Conservation (phyloP, 2,329 filamentous ascomycete species). For the Aspergillus fischeri region DNA sequence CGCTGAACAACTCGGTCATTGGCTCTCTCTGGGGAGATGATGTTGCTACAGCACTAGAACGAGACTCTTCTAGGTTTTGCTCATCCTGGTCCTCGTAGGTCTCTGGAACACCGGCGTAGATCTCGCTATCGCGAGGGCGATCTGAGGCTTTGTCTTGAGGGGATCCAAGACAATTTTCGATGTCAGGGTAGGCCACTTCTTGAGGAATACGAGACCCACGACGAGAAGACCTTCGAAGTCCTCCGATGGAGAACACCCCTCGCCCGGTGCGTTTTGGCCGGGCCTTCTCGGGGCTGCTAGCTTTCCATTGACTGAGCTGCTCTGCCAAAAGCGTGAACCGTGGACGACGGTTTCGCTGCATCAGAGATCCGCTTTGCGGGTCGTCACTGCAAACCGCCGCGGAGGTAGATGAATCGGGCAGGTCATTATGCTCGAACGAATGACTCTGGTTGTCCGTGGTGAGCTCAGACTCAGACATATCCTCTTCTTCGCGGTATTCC, state of each 20-base stretch:
- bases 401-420: background rate
- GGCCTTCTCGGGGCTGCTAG: slow-evolving; percentile 51
- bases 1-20: slow-evolving; percentile 12
- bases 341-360: slow-evolving; percentile 31
- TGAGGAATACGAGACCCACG: slow-evolving; percentile 5
- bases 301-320: slow-evolving; percentile 60
- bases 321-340: slow-evolving; percentile 63
- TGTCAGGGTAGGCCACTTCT: slow-evolving; percentile 20
- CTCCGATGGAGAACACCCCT: slow-evolving; percentile 35
- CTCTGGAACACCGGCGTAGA: slow-evolving; percentile 7
- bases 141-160: slow-evolving; percentile 11
- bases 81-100: slow-evolving; percentile 22
- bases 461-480: background rate
- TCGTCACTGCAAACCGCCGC: background rate
- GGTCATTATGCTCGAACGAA: background rate
- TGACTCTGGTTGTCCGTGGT: background rate
- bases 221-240: slow-evolving; percentile 16
- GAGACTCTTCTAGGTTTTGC: slow-evolving; percentile 3
- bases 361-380: slow-evolving; percentile 10
- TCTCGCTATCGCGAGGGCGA: slow-evolving; percentile 3
- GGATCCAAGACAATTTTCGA: slow-evolving; percentile 8
- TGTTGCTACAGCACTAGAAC: background rate
- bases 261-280: slow-evolving; percentile 24
- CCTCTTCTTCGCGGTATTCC: background rate
- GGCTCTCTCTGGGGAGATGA: slow-evolving; percentile 5